Base-by-base conservation (phyloP, 2,329 filamentous ascomycete genomes). In the Claviceps pusilla region DNA sequence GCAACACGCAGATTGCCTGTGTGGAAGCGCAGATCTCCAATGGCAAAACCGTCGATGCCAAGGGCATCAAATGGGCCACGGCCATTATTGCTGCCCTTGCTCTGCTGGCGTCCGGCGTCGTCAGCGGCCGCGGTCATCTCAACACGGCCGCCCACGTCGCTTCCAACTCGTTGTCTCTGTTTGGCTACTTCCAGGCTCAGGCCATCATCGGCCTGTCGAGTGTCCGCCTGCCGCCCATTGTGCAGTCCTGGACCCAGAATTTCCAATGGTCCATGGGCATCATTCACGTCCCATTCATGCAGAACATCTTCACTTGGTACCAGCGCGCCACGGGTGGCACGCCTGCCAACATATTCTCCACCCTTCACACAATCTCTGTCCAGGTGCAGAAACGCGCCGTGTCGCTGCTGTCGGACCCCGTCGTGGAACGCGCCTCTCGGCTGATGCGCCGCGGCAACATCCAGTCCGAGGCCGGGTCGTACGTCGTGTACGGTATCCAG, bases 231-330 rank as follows among this genome's bases (percentile, higher is more conserved):
- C 90, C 90, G 11, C 90, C 90, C 0, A 86, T 95, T 57, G 90
- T 94, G 55, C 79, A 86, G 63, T 79, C 89, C 0, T 96, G 90
- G 90, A 95, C 89, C 0, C 90, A 95, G 71, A 91, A 95, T 71
- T 95, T 96, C 73, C 86, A 94, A 66, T 96, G 90, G 90, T 93
- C 85, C 64, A 91, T 96, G 87, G 90, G 90, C 62, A 89, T 96
- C 62, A 95, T 96, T 63, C 80, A 80, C 54, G 77, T 95, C 48
- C 75, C 74, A 10, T 96, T 94, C 67, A 78, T 95, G 71, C 88
- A 96, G 71, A 75, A 75, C 42, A 86, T 95, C 64, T 87, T 88
- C 57, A 95, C 89, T 33, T 96, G 90, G 90, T 96, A 95, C 66
- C 90, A 95, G 71, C 86, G 90, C 57, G 80, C 90, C 2, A 96